Evolutionary conservation across 257 asterid genomes (phyloP).

Genomic region (Avicennia marina): DNA sequence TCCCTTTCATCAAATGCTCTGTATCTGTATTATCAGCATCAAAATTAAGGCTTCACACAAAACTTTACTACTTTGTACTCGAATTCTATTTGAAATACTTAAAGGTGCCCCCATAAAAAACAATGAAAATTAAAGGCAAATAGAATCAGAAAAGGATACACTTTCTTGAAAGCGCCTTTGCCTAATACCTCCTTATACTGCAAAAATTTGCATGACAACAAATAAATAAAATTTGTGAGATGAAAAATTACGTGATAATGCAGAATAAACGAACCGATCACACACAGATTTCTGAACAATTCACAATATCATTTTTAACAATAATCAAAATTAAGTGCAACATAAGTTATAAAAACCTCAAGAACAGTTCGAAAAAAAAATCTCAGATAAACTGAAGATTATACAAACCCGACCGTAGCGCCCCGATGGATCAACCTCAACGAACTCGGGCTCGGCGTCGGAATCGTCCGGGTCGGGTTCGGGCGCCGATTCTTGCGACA

Average conservation of each 20-base stretch:
- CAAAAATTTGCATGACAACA: slow-evolving; percentile 32
- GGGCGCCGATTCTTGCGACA: slow-evolving; percentile 58
- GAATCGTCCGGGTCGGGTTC: slow-evolving; percentile 63
- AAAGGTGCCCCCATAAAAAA: background rate
- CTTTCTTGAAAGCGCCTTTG: slow-evolving; percentile 98
- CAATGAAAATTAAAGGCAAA: background rate
- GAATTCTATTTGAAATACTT: background rate
- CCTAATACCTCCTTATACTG: slow-evolving; percentile 96
- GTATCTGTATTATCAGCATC: slow-evolving; percentile 54
- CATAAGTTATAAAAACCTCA: background rate
- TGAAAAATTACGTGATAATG: slow-evolving; percentile 3
- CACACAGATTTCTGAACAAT: background rate
- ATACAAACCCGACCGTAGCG: slow-evolving; percentile 92
- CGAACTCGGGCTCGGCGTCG: slow-evolving; percentile 76
- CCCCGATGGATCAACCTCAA: slow-evolving; percentile 88
- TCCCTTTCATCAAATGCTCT: slow-evolving; percentile 95
- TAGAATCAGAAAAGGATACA: slow-evolving; percentile 53
- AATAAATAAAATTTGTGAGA: background rate
- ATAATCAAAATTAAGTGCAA: background rate
- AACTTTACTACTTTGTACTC: background rate
- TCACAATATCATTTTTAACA: background rate
- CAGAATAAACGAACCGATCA: slow-evolving; percentile 3
- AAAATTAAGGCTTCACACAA: slow-evolving; percentile 42
- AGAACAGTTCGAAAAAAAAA: background rate
- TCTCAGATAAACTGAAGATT: background rate